phyloP scores from a whole-genome alignment of 805 yeast genomes.

The Suhomyces kilbournensis region DNA sequence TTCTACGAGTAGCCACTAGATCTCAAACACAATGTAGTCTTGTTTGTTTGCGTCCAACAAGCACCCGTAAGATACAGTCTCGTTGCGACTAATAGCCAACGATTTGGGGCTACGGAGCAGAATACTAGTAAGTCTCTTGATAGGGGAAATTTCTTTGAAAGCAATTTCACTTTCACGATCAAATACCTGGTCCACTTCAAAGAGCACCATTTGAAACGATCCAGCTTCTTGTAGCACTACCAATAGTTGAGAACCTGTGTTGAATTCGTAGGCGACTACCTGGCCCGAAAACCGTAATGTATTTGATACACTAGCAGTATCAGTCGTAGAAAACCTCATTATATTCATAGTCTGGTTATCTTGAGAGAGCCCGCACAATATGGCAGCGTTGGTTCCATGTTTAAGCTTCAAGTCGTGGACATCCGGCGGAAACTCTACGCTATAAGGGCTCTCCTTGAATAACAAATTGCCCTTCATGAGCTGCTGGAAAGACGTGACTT shows the following conservation, averaged over 20 bases:
- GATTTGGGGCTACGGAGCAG: constrained; percentile 24
- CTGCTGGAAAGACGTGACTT: constrained; percentile 1
- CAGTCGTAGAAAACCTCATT: not conserved
- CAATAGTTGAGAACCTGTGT: constrained; percentile 5
- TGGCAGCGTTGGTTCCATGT: constrained; percentile 1
- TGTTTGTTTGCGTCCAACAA: constrained; percentile 39
- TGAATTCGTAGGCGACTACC: constrained; percentile 9
- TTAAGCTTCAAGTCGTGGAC: constrained; percentile 4
- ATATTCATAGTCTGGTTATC: not conserved
- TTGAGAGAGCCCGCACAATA: not conserved
- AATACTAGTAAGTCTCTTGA: not conserved
- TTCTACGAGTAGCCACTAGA: constrained; percentile 22
- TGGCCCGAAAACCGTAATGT: not conserved
- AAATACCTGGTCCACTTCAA: not conserved
- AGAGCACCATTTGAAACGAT: not conserved
- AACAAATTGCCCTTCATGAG: constrained; percentile 4
- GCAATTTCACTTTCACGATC: not conserved
- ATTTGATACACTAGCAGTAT: not conserved
- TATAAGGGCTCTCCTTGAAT: not conserved
- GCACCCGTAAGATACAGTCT: constrained; percentile 30
- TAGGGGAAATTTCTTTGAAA: not conserved
- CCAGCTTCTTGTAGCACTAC: not conserved
- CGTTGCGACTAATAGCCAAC: constrained; percentile 28
- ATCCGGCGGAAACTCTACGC: not conserved
- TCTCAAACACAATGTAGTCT: constrained; percentile 33